A percentile compares a stretch with the other conserved stretches of the same genome.
These are phyloP conservation scores for Chenopodium album DNA, from an alignment of 148 eudicot species.

Conservation along the genomic window DNA sequence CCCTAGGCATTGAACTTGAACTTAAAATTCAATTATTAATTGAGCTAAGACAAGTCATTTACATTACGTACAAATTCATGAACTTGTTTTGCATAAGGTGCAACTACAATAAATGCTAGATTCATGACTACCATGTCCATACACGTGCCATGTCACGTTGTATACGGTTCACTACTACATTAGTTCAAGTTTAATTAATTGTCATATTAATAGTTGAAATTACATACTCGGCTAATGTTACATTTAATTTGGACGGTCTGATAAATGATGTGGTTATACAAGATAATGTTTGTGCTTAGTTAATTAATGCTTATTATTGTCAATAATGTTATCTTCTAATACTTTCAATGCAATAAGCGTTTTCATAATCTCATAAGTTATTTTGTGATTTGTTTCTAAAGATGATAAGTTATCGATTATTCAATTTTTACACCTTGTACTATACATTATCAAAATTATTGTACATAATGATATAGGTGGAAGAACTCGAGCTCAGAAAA, in stretches of 20 bases:
- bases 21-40: neutral
- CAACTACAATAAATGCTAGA: neutral
- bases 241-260: neutral
- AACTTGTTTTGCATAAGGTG: neutral
- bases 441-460: too few relatives aligned
- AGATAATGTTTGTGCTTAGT: too few relatives aligned
- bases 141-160: neutral
- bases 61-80: neutral
- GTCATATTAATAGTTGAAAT: too few relatives aligned
- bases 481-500: constrained; percentile 29
- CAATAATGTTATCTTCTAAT: too few relatives aligned
- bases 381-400: too few relatives aligned
- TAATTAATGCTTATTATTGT: too few relatives aligned
- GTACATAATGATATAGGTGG: neutral
- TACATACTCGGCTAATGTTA: neutral
- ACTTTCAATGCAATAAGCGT: too few relatives aligned
- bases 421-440: too few relatives aligned
- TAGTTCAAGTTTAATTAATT: neutral
- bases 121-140: neutral
- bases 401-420: neutral
- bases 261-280: neutral
- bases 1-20: constrained; percentile 5
- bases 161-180: neutral
- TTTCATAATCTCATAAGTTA: too few relatives aligned
- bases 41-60: too few relatives aligned